A percentile compares a stretch with the other conserved stretches of the same genome.
Evolutionary conservation across 148 eudicot genomes (phyloP).

Genomic region (Rhododendron ovatum): DNA sequence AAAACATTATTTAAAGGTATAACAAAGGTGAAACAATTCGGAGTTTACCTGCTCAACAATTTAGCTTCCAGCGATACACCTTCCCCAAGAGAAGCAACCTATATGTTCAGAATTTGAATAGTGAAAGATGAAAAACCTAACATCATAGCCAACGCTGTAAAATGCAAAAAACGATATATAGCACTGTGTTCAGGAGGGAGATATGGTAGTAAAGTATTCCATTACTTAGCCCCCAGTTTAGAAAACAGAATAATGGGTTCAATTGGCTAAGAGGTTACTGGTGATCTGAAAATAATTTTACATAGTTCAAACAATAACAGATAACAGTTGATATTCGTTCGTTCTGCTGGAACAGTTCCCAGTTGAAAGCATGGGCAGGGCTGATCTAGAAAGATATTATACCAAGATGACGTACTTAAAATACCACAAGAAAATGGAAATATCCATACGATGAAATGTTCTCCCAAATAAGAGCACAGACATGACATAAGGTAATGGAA

Average conservation of each 20-base stretch:
- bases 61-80: slow-evolving; percentile 96
- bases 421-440: not conserved
- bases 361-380: not conserved
- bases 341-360: not conserved
- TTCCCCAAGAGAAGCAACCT: slow-evolving; percentile 99
- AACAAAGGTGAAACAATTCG: slow-evolving; percentile 3
- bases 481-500: not conserved
- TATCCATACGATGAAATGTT: not conserved
- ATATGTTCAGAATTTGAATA: slow-evolving; percentile 12
- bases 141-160: not conserved
- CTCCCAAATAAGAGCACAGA: not conserved
- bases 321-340: not conserved
- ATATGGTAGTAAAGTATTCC: slow-evolving; percentile 8
- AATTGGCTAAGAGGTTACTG: not conserved
- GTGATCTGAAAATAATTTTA: not conserved
- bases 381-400: not conserved
- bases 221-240: not conserved
- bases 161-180: not conserved
- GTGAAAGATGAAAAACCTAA: not conserved
- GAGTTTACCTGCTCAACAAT: slow-evolving; percentile 76
- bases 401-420: not conserved
- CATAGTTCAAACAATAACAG: not conserved
- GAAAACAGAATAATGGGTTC: not conserved
- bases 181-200: not conserved
- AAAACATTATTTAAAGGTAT: slow-evolving; percentile 12